These are phyloP conservation scores for Verticillium tricorpus DNA, from an alignment of 2,329 filamentous ascomycete species.

Conservation along the genomic window DNA sequence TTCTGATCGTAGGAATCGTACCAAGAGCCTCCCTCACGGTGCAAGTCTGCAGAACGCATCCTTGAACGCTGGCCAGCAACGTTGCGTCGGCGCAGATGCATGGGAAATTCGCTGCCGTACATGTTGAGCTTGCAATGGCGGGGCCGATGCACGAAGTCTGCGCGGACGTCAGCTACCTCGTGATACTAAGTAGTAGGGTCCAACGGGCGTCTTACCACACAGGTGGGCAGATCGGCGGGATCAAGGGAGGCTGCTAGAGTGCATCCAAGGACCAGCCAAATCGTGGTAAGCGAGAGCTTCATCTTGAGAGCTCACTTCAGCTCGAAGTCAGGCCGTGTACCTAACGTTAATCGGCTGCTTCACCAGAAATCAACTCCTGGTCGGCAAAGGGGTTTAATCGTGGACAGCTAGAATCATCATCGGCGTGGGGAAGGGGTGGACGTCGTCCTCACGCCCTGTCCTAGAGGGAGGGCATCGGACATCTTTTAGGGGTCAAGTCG, in stretches of 20 bases:
- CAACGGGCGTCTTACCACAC: background rate
- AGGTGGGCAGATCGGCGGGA: background rate
- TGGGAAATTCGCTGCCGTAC: slow-evolving; percentile 16
- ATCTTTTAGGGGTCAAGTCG: background rate
- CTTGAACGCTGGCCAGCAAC: slow-evolving; percentile 17
- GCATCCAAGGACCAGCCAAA: background rate
- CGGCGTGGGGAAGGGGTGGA: background rate
- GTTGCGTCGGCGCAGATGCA: slow-evolving; percentile 26
- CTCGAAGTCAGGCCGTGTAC: background rate
- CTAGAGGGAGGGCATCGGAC: background rate
- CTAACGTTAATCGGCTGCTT: background rate
- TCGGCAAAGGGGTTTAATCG: background rate
- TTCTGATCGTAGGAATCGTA: slow-evolving; percentile 9
- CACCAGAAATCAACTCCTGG: background rate
- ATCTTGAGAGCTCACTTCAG: background rate
- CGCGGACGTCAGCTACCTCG: background rate
- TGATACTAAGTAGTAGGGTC: too few species aligned
- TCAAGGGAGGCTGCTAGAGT: background rate
- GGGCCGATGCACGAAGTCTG: background rate
- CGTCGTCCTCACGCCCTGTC: background rate
- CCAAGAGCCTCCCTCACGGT: slow-evolving; percentile 24
- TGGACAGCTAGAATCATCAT: background rate
- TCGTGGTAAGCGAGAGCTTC: background rate
- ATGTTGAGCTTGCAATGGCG: slow-evolving; percentile 10
- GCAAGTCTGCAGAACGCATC: slow-evolving; percentile 21